Evolutionary conservation across 1,139 yeast genomes (phyloP), one percentile per base, ranked within the genome.

Genomic region (Pichia sp.): DNA sequence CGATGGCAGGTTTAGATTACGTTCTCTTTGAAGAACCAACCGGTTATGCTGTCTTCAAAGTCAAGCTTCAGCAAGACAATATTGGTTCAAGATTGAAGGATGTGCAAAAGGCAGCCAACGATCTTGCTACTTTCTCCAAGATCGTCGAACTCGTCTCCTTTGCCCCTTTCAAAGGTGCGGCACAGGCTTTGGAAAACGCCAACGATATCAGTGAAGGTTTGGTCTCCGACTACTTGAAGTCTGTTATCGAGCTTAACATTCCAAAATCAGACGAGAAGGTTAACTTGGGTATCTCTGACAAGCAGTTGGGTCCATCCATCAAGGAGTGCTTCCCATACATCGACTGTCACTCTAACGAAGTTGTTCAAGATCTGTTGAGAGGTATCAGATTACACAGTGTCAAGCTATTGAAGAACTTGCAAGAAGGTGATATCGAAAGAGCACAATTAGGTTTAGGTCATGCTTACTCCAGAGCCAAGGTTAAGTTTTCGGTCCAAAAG

Each of bases 391-490:
- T 82, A 63, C 96, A 87, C 69, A 96, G 96, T 63, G 80, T 82
- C 68, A 93, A 93, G 75, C 77, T 95, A 67, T 81, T 93, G 69
- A 90, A 92, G 76, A 95, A 91, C 65, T 81, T 93, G 68, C 96
- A 92, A 73, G 87, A 86, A 51, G 97, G 98, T 69, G 99, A 95
- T 73, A 78, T 92, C 63, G 98, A 92, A 77, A 85, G 96, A 76
- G 99, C 99, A 52, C 99, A 95, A 77, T 83, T 93, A 67, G 99
- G 99, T 82, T 82, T 93, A 71, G 97, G 97, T 69, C 99, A 93
- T 73, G 98, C 99, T 67, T 91, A 93, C 77, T 93, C 98, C 58
- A 87, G 99, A 78, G 95, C 97, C 65, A 93, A 93, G 78, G 98
- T 93, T 71, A 93, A 93, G 90, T 93, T 93, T 72, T 88, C 96